Conservation (phyloP, 768 basidiomycete species). For the Suillus americanus region DNA sequence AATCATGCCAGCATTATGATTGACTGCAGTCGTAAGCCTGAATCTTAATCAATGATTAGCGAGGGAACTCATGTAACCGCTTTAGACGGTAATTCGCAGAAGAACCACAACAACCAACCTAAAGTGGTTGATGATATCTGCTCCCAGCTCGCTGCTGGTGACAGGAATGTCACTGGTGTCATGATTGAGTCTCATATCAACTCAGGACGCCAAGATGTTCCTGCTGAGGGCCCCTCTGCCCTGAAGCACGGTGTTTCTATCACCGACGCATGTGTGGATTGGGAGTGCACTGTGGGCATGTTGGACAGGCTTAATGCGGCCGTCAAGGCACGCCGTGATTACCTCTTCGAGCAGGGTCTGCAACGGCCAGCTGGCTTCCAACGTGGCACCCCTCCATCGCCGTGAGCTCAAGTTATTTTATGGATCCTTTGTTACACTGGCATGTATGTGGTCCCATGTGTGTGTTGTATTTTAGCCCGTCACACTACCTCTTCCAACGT, state of each 20-base stretch:
- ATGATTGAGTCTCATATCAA: conserved; percentile 98
- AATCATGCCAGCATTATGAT: conserved; percentile 77
- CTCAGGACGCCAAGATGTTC: conserved; percentile 89
- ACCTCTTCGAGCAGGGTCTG: conserved; percentile 24
- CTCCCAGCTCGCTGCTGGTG: conserved; percentile 70
- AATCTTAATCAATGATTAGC: not conserved
- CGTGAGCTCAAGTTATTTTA: conserved; percentile 6
- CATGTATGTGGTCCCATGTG: not conserved
- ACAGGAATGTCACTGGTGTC: conserved; percentile 80
- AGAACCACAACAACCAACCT: conserved; percentile 92
- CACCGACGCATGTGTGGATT: conserved; percentile 91
- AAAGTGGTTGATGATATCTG: conserved; percentile 72
- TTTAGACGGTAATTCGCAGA: conserved; percentile 91
- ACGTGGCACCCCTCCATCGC: conserved; percentile 15
- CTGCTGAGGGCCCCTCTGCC: conserved; percentile 59
- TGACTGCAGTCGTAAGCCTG: conserved; percentile 73
- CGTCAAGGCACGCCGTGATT: conserved; percentile 27
- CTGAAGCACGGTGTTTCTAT: conserved; percentile 85
- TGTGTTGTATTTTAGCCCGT: conserved; percentile 5
- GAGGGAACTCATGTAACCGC: not conserved
- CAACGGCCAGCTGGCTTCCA: conserved; percentile 28
- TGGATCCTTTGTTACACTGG: not conserved
- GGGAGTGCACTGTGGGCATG: conserved; percentile 76
- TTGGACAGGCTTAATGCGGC: conserved; percentile 66
- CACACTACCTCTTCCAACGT: not conserved